Percentiles rank a stretch among this genome's conserved stretches.
Evolutionary conservation across 202 grass and related monocot species (phyloP).

Genomic region (Cymbopogon flexuosus): DNA sequence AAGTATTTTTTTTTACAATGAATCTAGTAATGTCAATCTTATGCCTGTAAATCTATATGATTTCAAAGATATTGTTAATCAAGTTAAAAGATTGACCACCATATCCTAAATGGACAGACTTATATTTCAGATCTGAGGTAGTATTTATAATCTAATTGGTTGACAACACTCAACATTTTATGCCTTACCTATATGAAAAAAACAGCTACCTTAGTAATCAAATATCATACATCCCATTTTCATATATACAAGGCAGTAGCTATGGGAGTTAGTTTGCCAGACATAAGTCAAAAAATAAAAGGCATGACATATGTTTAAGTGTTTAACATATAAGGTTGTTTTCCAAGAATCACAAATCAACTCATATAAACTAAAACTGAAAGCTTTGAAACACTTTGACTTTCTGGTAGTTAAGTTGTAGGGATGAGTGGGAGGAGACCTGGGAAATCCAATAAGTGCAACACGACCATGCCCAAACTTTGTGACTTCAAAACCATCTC

Average conservation of each 20-base stretch:
- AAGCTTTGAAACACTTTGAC: background rate
- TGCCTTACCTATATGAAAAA: background rate
- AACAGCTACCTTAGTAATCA: background rate
- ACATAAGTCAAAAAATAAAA: conserved; percentile 23
- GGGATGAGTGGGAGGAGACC: conserved; percentile 48
- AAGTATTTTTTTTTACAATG: background rate
- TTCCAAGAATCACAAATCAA: background rate
- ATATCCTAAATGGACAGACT: background rate
- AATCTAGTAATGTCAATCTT: background rate
- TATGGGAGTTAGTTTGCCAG: conserved; percentile 5
- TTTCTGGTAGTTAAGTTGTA: background rate
- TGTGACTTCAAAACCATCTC: conserved; percentile 99
- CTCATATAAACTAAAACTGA: background rate
- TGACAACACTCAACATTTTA: background rate
- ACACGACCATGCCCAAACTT: conserved; percentile 98
- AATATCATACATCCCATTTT: conserved; percentile 21
- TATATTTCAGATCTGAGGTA: background rate
- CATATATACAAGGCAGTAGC: conserved; percentile 5
- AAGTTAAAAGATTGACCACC: background rate
- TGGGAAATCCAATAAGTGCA: conserved; percentile 97
- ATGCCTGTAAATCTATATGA: background rate
- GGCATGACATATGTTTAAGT: background rate
- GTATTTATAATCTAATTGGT: background rate
- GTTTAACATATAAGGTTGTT: conserved; percentile 1
- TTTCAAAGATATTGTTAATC: background rate